phyloP scores from a whole-genome alignment of 352 stramenopile genomes.

The Phytophthora meadii region DNA sequence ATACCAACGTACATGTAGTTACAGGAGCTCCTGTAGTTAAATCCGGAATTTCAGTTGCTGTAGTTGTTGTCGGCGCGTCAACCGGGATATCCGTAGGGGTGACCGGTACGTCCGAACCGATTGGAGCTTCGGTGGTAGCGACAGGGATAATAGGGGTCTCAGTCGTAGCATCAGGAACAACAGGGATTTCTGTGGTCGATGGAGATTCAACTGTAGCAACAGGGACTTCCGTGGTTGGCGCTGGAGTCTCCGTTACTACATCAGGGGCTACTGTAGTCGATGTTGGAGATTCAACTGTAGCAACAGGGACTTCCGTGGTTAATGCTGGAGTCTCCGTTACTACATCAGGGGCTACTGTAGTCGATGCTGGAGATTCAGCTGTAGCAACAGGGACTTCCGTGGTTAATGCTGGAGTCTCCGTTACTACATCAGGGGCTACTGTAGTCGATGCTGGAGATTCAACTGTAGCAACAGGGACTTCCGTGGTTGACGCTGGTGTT shows the following conservation, averaged over 20 bases:
- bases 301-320: background rate
- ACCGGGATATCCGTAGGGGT: background rate
- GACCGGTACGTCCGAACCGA: background rate
- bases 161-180: background rate
- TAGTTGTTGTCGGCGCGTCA: background rate
- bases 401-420: background rate
- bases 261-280: too few relatives aligned
- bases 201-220: conserved; percentile 1
- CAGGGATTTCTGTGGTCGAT: background rate
- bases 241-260: too few relatives aligned
- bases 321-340: background rate
- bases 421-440: background rate
- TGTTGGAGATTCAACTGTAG: too few relatives aligned
- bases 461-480: background rate
- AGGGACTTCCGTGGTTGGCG: background rate
- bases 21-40: background rate
- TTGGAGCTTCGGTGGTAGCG: conserved; percentile 5
- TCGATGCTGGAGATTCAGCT: background rate
- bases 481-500: background rate
- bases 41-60: conserved; percentile 3
- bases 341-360: background rate
- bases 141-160: background rate
- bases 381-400: background rate
- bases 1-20: conserved; percentile 14
- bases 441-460: background rate